These are phyloP conservation scores for Agrocybe praecox DNA, from an alignment of 768 basidiomycete genomes.

Conservation along the genomic window DNA sequence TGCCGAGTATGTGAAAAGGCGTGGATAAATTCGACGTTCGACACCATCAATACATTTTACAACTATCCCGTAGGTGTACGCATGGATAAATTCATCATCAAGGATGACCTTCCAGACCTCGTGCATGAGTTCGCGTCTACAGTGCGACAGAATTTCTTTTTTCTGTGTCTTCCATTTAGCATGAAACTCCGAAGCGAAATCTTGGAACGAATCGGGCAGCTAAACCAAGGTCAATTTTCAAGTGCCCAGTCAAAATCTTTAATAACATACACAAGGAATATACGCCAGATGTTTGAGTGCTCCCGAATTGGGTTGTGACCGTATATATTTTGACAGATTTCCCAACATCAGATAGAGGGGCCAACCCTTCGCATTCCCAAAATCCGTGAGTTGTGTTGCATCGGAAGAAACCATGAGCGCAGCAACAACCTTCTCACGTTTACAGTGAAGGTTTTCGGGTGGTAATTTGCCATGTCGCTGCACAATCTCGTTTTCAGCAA, in stretches of 20 bases:
- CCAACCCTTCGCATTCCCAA: conserved; percentile 34
- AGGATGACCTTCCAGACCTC: conserved; percentile 14
- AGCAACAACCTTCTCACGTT: conserved; percentile 25
- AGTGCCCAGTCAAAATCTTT: background rate
- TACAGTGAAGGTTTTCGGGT: conserved; percentile 25
- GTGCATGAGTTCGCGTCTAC: conserved; percentile 27
- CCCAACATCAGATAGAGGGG: conserved; percentile 35
- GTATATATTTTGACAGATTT: conserved; percentile 41
- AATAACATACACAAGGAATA: conserved; percentile 28
- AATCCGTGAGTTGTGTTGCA: conserved; percentile 25
- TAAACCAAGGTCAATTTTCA: background rate
- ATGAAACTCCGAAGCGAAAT: conserved; percentile 21
- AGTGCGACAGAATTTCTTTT: conserved; percentile 29
- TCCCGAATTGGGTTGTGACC: conserved; percentile 25
- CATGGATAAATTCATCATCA: conserved; percentile 23
- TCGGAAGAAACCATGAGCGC: conserved; percentile 29
- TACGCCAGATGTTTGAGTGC: conserved; percentile 43
- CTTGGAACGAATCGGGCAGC: conserved; percentile 16
- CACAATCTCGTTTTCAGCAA: conserved; percentile 28
- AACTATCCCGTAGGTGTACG: conserved; percentile 12
- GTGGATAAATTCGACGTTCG: background rate
- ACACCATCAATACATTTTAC: background rate
- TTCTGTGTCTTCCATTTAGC: conserved; percentile 17
- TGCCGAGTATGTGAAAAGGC: background rate
- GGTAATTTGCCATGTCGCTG: conserved; percentile 22